Conservation (phyloP, 805 yeast species). For the Debaryomyces tyrocola region DNA sequence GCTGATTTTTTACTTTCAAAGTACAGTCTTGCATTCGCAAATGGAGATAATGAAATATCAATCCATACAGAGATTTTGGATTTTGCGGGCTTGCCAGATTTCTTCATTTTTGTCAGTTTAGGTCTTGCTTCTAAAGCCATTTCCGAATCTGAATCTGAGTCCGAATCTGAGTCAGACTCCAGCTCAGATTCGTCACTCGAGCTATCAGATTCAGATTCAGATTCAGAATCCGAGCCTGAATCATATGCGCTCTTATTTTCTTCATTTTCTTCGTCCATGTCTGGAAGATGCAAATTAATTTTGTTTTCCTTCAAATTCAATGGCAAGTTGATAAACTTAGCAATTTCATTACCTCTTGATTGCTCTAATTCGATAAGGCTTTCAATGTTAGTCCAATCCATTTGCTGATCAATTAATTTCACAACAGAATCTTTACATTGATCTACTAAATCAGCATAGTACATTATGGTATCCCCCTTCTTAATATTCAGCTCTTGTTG, state of each 20-base stretch:
- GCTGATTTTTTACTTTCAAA: slow-evolving; percentile 78
- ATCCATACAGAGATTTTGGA: slow-evolving; percentile 53
- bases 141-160: slow-evolving; percentile 26
- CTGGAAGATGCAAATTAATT: slow-evolving; percentile 57
- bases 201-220: slow-evolving; percentile 13
- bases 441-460: slow-evolving; percentile 68
- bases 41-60: slow-evolving; percentile 72
- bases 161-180: slow-evolving; percentile 40
- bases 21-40: slow-evolving; percentile 83
- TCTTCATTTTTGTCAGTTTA: slow-evolving; percentile 8
- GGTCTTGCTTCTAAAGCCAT: slow-evolving; percentile 10
- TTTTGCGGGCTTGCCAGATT: slow-evolving; percentile 2
- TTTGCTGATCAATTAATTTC: slow-evolving; percentile 69
- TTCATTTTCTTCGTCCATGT: slow-evolving; percentile 38
- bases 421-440: slow-evolving; percentile 70
- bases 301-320: slow-evolving; percentile 69
- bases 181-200: slow-evolving; percentile 20
- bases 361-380: slow-evolving; percentile 70
- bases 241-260: slow-evolving; percentile 6
- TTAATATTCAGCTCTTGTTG: slow-evolving; percentile 63
- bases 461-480: slow-evolving; percentile 73
- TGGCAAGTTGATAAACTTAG: slow-evolving; percentile 62
- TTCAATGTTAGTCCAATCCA: slow-evolving; percentile 94
- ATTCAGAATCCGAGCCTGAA: slow-evolving; percentile 9
- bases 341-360: slow-evolving; percentile 60